Percentiles rank a stretch among this genome's conserved stretches.
Evolutionary conservation across 768 basidiomycete genomes (phyloP).

Genomic region (Asterophora lycoperdoides): DNA sequence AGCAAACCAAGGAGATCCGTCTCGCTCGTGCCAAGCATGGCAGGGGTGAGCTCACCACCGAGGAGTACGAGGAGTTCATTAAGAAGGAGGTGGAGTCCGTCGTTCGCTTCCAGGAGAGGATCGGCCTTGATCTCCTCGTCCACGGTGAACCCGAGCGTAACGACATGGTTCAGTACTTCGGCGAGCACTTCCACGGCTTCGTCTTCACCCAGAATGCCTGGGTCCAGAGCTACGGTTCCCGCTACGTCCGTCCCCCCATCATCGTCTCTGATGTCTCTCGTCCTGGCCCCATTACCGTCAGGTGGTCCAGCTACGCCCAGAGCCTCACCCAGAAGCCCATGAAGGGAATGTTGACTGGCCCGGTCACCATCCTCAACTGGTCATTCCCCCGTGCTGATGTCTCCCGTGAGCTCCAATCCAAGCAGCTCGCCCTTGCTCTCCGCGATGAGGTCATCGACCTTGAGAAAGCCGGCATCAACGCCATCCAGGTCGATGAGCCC

Average conservation of each 20-base stretch:
- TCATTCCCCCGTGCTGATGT: slow-evolving; percentile 99
- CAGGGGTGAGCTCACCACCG: slow-evolving; percentile 84
- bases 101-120: slow-evolving; percentile 95
- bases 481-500: slow-evolving; percentile 99
- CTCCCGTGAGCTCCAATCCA: slow-evolving; percentile 92
- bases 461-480: slow-evolving; percentile 92
- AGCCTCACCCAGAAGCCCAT: slow-evolving; percentile 89
- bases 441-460: slow-evolving; percentile 98
- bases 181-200: slow-evolving; percentile 91
- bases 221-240: slow-evolving; percentile 99
- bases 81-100: slow-evolving; percentile 94
- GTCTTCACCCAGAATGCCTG: slow-evolving; percentile 98
- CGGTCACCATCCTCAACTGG: slow-evolving; percentile 99
- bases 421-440: slow-evolving; percentile 96
- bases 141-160: slow-evolving; percentile 99
- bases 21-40: slow-evolving; percentile 90
- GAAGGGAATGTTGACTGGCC: slow-evolving; percentile 99
- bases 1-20: slow-evolving; percentile 99
- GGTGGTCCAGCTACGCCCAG: slow-evolving; percentile 96
- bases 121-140: slow-evolving; percentile 94
- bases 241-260: slow-evolving; percentile 98
- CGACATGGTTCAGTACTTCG: slow-evolving; percentile 99
- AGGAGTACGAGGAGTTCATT: slow-evolving; percentile 95
- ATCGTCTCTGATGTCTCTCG: slow-evolving; percentile 98
- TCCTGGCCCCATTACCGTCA: slow-evolving; percentile 88